Base-by-base conservation (phyloP, 257 asterid genomes). In the Solanum ossicruentum region DNA sequence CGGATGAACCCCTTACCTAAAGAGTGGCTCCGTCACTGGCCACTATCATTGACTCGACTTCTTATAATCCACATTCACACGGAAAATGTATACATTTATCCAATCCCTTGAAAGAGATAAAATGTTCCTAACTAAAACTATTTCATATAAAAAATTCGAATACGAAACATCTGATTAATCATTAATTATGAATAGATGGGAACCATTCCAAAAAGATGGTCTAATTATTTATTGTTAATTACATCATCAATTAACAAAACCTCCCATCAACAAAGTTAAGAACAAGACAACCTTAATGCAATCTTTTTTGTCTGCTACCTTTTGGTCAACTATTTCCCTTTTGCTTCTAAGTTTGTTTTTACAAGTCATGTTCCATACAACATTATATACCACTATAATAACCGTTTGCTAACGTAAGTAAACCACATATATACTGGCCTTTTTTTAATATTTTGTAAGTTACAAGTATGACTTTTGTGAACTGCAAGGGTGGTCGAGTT, bases 321-420 rank as follows among this genome's bases (percentile, higher is more conserved):
- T 26, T 57, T 84, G 80, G 92, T 92, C 98, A 92, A 94, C 91
- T 84, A 65, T 83, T 89, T 81, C 88, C 57, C 67, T 32, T 26
- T 65, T 73, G 47, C 51, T 84, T 49, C 54, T 13, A 26, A 52
- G 61, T 57, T 21, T 86, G 23, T 52, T 78, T 52, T 78, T 2
- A 16, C 16, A 5, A 17, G 18, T 78, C 66, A 17, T 78, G 83
- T 9, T 41, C 28, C 79, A 70, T 70, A 70, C 32, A 18, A 1
- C 83, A 51, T 16, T 77, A 26, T 84, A 41, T 70, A 18, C 32
- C 8, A 65, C 73, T 71, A 84, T 61, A 66, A 63, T 66, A 66
- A 49, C 54, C 57, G 61, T 83, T 63, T 54, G 47, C 80, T 43
- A 39, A 85, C 70, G 54, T 51, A 56, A 84, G 47, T 77, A 66